Base-by-base conservation (phyloP, 306 rosid species). In the Fragaria nilgerrensis region DNA sequence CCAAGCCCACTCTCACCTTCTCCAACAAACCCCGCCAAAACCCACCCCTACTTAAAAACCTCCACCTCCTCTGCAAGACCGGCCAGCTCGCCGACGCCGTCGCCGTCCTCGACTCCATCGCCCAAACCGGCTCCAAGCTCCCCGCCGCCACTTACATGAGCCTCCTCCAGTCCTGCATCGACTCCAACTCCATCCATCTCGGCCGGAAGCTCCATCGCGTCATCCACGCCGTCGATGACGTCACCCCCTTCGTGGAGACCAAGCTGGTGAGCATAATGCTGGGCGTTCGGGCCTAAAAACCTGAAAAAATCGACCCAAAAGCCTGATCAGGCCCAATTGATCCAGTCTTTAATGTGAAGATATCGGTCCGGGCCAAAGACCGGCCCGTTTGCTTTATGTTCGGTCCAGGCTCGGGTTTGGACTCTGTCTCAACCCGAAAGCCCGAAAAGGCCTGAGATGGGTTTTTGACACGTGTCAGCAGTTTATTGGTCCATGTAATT, bases 181-280 rank as follows among this genome's bases (percentile, higher is more conserved):
- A 92, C 66, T 58, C 39, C 36, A 85, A 85, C 45, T 86, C 86
- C 69, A 76, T 95, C 75, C 82, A 76, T 43, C 32, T 92, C 77
- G 99, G 99, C 74, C 88, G 90, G 70, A 85, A 92, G 79, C 89
- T 95, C 77, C 97, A 92, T 59, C 79, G 90, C 72, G 82, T 88
- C 67, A 80, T 85, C 41, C 79, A 85, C 45, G 58, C 89, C 66
- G 96, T 92, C 23, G 62, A 72, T 67, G 58, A 81, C 48, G 80
- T 85, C 9, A 76, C 86, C 80, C 86, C 92, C 22, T 95, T 90
- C 75, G 97, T 95, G 29, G 92, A 90, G 85, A 95, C 99, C 1
- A 95, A 90, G 84, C 70, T 95, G 34, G 84, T 95, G 0, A 87
- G 98, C 50, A 95, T n/a, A n/a, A n/a, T n/a, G n/a, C n/a, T 5